Evolutionary conservation across 768 basidiomycete genomes (phyloP), one percentile per base, ranked within the genome.

Genomic region (Lactifluus rugatus): DNA sequence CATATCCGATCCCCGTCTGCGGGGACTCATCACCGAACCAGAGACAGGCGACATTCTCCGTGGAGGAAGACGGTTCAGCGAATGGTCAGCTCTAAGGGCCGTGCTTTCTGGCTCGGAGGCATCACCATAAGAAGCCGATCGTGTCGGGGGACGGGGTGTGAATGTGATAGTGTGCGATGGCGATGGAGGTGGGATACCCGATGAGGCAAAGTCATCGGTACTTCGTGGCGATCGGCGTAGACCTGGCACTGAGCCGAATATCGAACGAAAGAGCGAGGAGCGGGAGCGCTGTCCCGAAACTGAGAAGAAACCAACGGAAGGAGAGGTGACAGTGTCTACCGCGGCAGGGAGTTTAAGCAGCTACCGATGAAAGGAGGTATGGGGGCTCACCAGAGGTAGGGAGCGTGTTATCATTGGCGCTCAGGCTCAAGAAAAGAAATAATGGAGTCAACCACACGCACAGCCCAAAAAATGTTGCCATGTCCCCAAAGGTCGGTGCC

Each of bases 391-490:
- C 69, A 9, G 52, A 19, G 10, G 77, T 76, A 5, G 96, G 96
- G 16, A 98, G 78, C 2, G 94, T 91, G 66, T 98, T 92, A 69
- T 99, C 96, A 63, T 97, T 98, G 16, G 96, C 95, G 61, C 91
- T 94, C 52, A 99, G 75, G 67, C 93, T 95, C 57, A 99, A 74
- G 77, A 99, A 99, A 32, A 99, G 73, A 72, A 95, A 99, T 31
- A 99, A 71, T 2, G 96, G 96, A 8, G 87, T 81, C 28, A 87
- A 79, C 89, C 88, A 92, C n/a, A 90, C 84, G 70, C 88, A 91
- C 37, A 87, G 70, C 3, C 81, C 87, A 62, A 92, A 91, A 72
- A 92, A 91, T 9, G 89, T 85, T 17, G 87, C 84, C 57, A 89
- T 86, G 67, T 90, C 88, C 19, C 79, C 76, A 65, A 91, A 89